A percentile compares a stretch with the other conserved stretches of the same genome.
phyloP scores from a whole-genome alignment of 768 basidiomycete species.

The Porpolomopsis calyptriformis region DNA sequence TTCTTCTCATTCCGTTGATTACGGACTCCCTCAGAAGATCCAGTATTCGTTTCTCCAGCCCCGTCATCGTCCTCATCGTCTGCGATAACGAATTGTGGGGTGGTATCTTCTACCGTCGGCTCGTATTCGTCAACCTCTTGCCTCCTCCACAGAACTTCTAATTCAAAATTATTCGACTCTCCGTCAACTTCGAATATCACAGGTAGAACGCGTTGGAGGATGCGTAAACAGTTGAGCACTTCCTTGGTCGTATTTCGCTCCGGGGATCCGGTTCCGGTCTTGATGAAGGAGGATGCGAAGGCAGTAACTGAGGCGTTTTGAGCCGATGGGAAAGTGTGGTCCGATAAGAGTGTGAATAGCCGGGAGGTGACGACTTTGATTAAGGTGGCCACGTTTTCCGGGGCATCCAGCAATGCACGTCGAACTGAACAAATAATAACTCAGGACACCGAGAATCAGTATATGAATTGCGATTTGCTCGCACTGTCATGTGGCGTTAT shows the following conservation, averaged over 20 bases:
- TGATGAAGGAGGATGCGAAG: conserved; percentile 63
- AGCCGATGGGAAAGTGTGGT: conserved; percentile 69
- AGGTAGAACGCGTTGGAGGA: conserved; percentile 81
- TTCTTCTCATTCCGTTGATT: conserved; percentile 22
- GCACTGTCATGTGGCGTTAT: conserved; percentile 78
- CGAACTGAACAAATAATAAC: conserved; percentile 44
- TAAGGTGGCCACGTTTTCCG: conserved; percentile 79
- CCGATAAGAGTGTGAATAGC: conserved; percentile 64
- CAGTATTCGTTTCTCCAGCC: conserved; percentile 21
- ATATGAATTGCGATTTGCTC: conserved; percentile 19
- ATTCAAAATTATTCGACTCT: conserved; percentile 62
- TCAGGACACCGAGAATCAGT: conserved; percentile 7
- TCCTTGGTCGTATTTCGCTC: conserved; percentile 72
- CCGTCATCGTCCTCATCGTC: conserved; percentile 57
- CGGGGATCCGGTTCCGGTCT: conserved; percentile 34
- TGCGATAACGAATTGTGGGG: conserved; percentile 80
- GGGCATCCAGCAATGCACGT: conserved; percentile 68
- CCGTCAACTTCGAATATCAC: conserved; percentile 77
- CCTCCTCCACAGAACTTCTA: conserved; percentile 75
- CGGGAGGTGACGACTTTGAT: conserved; percentile 58
- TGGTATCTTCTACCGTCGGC: conserved; percentile 13
- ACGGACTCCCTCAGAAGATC: neutral
- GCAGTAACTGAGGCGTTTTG: conserved; percentile 47
- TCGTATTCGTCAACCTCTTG: conserved; percentile 35
- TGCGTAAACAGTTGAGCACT: conserved; percentile 84